phyloP scores from a whole-genome alignment of 2,329 filamentous ascomycete genomes.

The Aureobasidium sp. region DNA sequence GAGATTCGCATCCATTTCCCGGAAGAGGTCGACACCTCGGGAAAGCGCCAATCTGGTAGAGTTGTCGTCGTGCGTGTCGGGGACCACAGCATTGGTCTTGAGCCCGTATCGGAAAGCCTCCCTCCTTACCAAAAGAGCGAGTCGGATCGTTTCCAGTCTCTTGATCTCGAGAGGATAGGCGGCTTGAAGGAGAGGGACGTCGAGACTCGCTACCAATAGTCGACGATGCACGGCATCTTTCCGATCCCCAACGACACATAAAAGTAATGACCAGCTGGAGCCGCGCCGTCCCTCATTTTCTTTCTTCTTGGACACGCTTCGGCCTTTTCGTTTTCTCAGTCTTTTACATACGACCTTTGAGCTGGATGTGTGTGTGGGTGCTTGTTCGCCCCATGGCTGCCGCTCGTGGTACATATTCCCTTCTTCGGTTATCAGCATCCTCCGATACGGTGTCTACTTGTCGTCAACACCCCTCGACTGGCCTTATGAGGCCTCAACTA shows the following conservation, averaged over 20 bases:
- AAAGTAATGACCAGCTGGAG: slow-evolving; percentile 15
- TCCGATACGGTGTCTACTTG: not conserved
- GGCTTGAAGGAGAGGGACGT: slow-evolving; percentile 83
- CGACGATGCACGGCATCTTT: not conserved
- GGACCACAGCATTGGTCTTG: slow-evolving; percentile 80
- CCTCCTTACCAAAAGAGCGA: slow-evolving; percentile 84
- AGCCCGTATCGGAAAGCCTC: slow-evolving; percentile 70
- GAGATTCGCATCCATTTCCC: slow-evolving; percentile 99
- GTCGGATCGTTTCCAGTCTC: slow-evolving; percentile 72
- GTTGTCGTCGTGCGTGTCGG: slow-evolving; percentile 89
- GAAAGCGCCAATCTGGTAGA: slow-evolving; percentile 73
- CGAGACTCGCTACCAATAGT: slow-evolving; percentile 15
- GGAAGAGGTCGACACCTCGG: slow-evolving; percentile 79
- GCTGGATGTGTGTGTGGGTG: slow-evolving; percentile 11
- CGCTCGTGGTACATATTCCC: slow-evolving; percentile 14
- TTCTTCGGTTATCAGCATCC: not conserved
- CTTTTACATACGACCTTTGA: slow-evolving; percentile 4
- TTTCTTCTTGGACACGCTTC: slow-evolving; percentile 4
- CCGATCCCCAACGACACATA: slow-evolving; percentile 1
- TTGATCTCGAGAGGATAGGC: slow-evolving; percentile 91
- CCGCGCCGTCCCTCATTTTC: not conserved
- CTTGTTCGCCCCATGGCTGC: slow-evolving; percentile 11
- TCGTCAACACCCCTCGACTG: not conserved
- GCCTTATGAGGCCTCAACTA: not conserved
- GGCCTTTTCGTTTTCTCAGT: not conserved